Evolutionary conservation across 768 basidiomycete genomes (phyloP).

Genomic region (Boletus sp.): DNA sequence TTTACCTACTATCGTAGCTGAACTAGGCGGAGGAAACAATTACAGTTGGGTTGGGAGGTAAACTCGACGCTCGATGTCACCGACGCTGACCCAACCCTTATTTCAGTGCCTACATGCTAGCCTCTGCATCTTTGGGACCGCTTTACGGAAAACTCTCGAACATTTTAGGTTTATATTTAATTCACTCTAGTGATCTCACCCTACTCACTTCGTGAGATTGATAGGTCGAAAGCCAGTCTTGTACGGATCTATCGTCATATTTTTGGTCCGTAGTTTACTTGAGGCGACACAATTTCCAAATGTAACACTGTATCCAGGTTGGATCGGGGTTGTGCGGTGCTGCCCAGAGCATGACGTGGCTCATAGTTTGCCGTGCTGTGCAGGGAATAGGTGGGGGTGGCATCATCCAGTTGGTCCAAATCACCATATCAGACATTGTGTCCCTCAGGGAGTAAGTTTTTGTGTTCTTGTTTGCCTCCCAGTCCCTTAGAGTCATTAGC

Average conservation of each 20-base stretch:
- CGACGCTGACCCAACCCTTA: neutral
- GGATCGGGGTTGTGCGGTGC: slow-evolving; percentile 43
- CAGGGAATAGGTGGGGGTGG: slow-evolving; percentile 46
- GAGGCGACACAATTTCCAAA: neutral
- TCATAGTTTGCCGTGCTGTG: slow-evolving; percentile 39
- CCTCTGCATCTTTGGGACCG: slow-evolving; percentile 40
- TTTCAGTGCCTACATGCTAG: slow-evolving; percentile 46
- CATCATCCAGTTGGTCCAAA: slow-evolving; percentile 37
- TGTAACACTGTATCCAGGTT: slow-evolving; percentile 17
- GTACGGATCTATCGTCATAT: slow-evolving; percentile 35
- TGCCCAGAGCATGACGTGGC: slow-evolving; percentile 44
- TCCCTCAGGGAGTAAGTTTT: slow-evolving; percentile 31
- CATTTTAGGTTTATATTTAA: slow-evolving; percentile 31
- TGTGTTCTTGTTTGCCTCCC: neutral
- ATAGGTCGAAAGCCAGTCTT: slow-evolving; percentile 39
- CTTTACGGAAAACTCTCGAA: slow-evolving; percentile 50
- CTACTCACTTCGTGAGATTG: neutral
- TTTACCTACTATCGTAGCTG: slow-evolving; percentile 47
- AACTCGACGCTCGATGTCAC: neutral
- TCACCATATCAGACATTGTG: slow-evolving; percentile 41
- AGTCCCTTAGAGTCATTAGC: slow-evolving; percentile 11
- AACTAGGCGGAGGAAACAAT: slow-evolving; percentile 43
- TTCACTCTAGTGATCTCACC: neutral
- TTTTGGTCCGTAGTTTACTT: slow-evolving; percentile 30
- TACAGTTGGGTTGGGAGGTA: slow-evolving; percentile 53